These are phyloP conservation scores for Nakataea oryzae DNA, from an alignment of 2,329 filamentous ascomycete species.

Conservation along the genomic window DNA sequence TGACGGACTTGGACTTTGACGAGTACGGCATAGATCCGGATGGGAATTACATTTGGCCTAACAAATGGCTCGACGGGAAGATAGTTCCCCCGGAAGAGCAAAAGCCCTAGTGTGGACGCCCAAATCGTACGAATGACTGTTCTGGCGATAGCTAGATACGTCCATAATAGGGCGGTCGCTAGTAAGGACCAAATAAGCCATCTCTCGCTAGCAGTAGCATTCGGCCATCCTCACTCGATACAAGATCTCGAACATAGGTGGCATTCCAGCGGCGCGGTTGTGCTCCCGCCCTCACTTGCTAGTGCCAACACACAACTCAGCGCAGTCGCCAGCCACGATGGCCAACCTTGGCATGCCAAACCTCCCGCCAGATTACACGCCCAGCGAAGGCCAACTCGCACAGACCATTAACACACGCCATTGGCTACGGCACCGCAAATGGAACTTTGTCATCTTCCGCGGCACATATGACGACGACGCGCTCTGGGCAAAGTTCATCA, in stretches of 20 bases:
- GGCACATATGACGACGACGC: constrained; percentile 1
- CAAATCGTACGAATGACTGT: not conserved
- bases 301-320: not conserved
- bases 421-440: not conserved
- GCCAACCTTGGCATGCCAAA: not conserved
- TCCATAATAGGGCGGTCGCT: no score
- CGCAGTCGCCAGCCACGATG: not conserved
- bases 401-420: not conserved
- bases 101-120: not conserved
- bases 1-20: not conserved
- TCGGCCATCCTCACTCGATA: no score
- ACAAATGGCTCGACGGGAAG: not conserved
- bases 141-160: no score
- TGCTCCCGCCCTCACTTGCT: no score
- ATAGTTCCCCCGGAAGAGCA: not conserved
- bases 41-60: not conserved
- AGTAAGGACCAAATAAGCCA: no score
- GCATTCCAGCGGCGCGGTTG: no score
- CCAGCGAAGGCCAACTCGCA: not conserved
- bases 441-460: not conserved
- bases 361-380: not conserved
- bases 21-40: not conserved
- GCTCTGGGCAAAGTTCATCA: not conserved
- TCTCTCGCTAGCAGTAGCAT: no score
- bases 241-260: no score